phyloP scores from a whole-genome alignment of 2,329 filamentous ascomycete genomes.

The Parastagonospora nodorum region DNA sequence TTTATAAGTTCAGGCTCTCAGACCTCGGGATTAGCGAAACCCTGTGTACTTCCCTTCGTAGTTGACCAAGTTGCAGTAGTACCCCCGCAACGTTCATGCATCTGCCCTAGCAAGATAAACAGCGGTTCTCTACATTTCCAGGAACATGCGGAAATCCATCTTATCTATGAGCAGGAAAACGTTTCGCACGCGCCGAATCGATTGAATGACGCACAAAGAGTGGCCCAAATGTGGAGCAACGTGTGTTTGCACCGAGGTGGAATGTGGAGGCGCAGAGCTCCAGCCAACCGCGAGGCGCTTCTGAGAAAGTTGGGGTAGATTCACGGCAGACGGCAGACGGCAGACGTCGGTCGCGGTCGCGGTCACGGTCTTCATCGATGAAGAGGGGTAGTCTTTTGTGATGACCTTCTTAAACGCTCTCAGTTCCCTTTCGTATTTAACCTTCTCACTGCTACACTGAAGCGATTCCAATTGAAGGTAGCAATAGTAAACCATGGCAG shows the following conservation, averaged over 20 bases:
- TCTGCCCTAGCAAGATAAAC: too few relatives aligned
- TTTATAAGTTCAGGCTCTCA: too few relatives aligned
- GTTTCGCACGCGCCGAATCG: slow-evolving; percentile 2
- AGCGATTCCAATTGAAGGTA: too few relatives aligned
- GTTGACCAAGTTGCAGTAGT: too few relatives aligned
- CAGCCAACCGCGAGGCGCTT: not conserved
- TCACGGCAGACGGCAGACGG: not conserved
- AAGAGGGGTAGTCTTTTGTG: slow-evolving; percentile 3
- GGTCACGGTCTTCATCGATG: not conserved
- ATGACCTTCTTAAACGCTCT: not conserved
- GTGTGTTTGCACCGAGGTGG: not conserved
- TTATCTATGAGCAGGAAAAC: not conserved
- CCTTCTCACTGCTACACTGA: not conserved
- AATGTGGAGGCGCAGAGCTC: not conserved
- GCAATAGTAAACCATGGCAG: too few relatives aligned
- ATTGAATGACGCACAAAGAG: not conserved
- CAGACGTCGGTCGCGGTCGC: not conserved
- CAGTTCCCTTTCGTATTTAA: slow-evolving; percentile 4
- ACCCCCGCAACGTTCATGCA: too few relatives aligned
- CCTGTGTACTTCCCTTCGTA: too few relatives aligned
- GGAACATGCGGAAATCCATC: too few relatives aligned
- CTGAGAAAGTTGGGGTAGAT: too few relatives aligned
- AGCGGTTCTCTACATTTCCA: too few relatives aligned
- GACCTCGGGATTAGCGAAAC: too few relatives aligned
- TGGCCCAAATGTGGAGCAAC: not conserved